These are phyloP conservation scores for Pseudogymnoascus pannorum DNA, from an alignment of 2,329 filamentous ascomycete species.

Conservation along the genomic window DNA sequence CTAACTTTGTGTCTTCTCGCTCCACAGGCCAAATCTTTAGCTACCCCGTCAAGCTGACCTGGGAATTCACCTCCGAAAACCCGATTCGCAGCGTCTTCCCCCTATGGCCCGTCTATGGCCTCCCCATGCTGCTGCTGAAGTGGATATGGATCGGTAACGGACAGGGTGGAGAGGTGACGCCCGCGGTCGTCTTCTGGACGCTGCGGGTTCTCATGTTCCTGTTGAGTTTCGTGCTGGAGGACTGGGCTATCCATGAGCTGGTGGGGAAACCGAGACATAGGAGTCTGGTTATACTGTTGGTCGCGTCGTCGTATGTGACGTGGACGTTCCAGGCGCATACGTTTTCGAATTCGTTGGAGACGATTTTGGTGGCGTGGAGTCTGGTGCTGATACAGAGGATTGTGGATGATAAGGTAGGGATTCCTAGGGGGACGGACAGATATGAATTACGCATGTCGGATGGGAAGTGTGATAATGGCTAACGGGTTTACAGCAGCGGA, in stretches of 20 bases:
- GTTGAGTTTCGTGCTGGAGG: slow-evolving; percentile 90
- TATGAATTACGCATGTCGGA: not conserved
- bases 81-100: slow-evolving; percentile 96
- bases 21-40: slow-evolving; percentile 71
- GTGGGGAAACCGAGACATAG: slow-evolving; percentile 67
- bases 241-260: slow-evolving; percentile 94
- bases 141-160: slow-evolving; percentile 89
- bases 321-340: slow-evolving; percentile 99
- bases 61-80: slow-evolving; percentile 86
- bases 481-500: slow-evolving; percentile 49
- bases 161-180: slow-evolving; percentile 66
- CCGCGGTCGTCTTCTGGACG: slow-evolving; percentile 84
- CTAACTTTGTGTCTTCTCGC: slow-evolving; percentile 12
- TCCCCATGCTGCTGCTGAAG: slow-evolving; percentile 86
- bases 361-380: slow-evolving; percentile 85
- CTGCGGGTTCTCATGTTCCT: slow-evolving; percentile 87
- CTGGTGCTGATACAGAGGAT: slow-evolving; percentile 87
- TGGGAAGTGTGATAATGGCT: not conserved
- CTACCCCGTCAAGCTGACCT: slow-evolving; percentile 83
- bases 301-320: slow-evolving; percentile 94
- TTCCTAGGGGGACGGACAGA: not conserved
- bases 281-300: slow-evolving; percentile 68
- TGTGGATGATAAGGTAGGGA: slow-evolving; percentile 63
- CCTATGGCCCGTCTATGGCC: slow-evolving; percentile 88
- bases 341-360: slow-evolving; percentile 96